A percentile compares a stretch with the other conserved stretches of the same genome.
Evolutionary conservation across 2,329 filamentous ascomycete genomes (phyloP).

Genomic region (Zopfia rhizophila): DNA sequence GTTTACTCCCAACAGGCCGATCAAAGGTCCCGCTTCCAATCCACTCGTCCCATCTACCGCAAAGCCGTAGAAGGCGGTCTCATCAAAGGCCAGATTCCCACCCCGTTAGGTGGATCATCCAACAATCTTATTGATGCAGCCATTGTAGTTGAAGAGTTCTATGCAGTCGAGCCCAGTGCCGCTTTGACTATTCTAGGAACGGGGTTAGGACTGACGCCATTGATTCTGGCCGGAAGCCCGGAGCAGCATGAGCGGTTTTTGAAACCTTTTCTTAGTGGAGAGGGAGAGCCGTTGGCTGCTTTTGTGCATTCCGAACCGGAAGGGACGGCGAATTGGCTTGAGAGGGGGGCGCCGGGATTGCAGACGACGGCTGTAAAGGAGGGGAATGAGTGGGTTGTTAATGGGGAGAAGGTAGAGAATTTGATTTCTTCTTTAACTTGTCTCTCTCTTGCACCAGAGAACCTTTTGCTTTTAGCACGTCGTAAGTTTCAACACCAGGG

Average conservation of each 20-base stretch:
- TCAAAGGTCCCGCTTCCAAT: constrained; percentile 57
- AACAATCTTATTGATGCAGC: constrained; percentile 60
- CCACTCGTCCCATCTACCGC: constrained; percentile 59
- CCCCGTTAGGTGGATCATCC: constrained; percentile 58
- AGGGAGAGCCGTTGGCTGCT: constrained; percentile 61
- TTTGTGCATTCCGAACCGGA: constrained; percentile 64
- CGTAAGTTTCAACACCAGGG: no score
- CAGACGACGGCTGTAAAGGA: constrained; percentile 60
- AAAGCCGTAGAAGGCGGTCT: constrained; percentile 57
- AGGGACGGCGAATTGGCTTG: constrained; percentile 64
- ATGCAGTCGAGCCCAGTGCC: constrained; percentile 61
- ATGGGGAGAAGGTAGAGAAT: constrained; percentile 61
- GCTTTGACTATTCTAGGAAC: constrained; percentile 64
- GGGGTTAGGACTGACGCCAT: constrained; percentile 62
- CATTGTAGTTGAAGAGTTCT: constrained; percentile 65
- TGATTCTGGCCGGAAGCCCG: constrained; percentile 58
- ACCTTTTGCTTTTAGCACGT: no score
- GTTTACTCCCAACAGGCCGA: constrained; percentile 25
- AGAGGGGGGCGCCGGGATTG: constrained; percentile 61
- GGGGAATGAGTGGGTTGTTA: constrained; percentile 63
- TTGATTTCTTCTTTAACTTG: neutral
- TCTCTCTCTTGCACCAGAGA: no score
- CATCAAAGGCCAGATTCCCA: constrained; percentile 60
- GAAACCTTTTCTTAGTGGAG: constrained; percentile 58
- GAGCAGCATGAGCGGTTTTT: constrained; percentile 57